These are phyloP conservation scores for Vanderwaltozyma tropicalis DNA, from an alignment of 805 yeast species.

Conservation along the genomic window DNA sequence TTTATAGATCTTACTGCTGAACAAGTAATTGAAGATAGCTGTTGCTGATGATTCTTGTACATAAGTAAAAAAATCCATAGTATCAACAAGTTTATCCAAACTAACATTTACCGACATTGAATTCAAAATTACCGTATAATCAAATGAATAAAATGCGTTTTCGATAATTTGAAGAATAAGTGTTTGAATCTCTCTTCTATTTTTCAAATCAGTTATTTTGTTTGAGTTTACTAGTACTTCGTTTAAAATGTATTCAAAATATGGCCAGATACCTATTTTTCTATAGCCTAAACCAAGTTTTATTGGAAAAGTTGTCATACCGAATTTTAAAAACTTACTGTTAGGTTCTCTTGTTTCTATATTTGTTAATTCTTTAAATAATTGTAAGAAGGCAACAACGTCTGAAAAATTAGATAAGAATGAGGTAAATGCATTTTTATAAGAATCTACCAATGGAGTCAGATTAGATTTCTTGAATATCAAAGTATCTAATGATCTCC, in stretches of 20 bases:
- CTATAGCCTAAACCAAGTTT: conserved; percentile 54
- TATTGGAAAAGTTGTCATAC: conserved; percentile 47
- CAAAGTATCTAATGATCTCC: conserved; percentile 68
- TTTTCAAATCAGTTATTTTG: conserved; percentile 20
- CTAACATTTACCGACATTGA: conserved; percentile 43
- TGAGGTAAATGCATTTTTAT: conserved; percentile 35
- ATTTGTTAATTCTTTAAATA: conserved; percentile 37
- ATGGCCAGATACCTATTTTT: conserved; percentile 66
- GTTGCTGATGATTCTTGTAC: conserved; percentile 64
- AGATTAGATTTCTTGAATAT: conserved; percentile 34
- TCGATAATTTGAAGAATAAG: conserved; percentile 43
- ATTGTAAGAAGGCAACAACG: conserved; percentile 48
- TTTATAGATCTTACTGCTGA: conserved; percentile 45
- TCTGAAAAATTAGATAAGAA: conserved; percentile 44
- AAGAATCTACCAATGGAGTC: conserved; percentile 23
- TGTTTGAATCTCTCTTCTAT: conserved; percentile 39
- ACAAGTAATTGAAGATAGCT: conserved; percentile 50
- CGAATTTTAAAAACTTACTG: conserved; percentile 26
- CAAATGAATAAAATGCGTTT: conserved; percentile 40
- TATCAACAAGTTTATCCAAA: conserved; percentile 38
- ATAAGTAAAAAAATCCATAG: conserved; percentile 37
- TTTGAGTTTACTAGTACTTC: conserved; percentile 53
- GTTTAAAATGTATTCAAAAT: conserved; percentile 58
- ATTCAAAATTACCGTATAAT: conserved; percentile 41
- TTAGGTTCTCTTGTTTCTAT: conserved; percentile 23